These are phyloP conservation scores for Capillidium rhysosporum DNA, from an alignment of 371 early-diverging fungal genomes.

Conservation along the genomic window DNA sequence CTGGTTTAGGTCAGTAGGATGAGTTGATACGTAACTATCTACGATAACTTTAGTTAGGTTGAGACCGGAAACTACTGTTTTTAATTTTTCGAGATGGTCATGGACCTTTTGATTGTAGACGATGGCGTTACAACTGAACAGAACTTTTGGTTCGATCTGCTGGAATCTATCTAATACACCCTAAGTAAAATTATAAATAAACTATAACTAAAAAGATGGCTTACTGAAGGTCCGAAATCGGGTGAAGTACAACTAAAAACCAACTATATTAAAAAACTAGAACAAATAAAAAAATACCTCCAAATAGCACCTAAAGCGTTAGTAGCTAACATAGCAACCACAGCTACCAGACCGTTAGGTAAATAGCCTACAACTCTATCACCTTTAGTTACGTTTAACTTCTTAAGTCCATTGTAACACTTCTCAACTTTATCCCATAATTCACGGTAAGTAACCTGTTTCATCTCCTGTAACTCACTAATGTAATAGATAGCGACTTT, in stretches of 20 bases:
- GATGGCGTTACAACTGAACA: constrained; percentile 78
- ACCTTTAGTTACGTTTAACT: constrained; percentile 48
- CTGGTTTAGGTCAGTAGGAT: constrained; percentile 15
- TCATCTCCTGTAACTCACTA: constrained; percentile 16
- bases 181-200: constrained; percentile 10
- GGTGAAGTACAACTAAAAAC: constrained; percentile 56
- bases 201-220: constrained; percentile 5
- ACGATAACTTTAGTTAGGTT: constrained; percentile 39
- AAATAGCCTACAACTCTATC: constrained; percentile 89
- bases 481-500: constrained; percentile 55
- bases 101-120: constrained; percentile 74
- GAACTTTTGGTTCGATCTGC: constrained; percentile 84
- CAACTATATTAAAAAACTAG: constrained; percentile 3
- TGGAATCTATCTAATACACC: constrained; percentile 88
- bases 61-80: constrained; percentile 35
- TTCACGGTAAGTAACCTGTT: constrained; percentile 46
- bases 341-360: constrained; percentile 73
- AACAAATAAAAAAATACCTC: constrained; percentile 29
- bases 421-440: constrained; percentile 47
- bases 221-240: constrained; percentile 76
- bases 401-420: constrained; percentile 50
- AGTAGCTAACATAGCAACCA: constrained; percentile 80
- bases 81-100: constrained; percentile 59
- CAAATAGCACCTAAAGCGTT: constrained; percentile 90
- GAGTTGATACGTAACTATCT: constrained; percentile 37